Evolutionary conservation across 176 grass and related monocot species (phyloP), one percentile per base, ranked within the genome.

Genomic region (Cenchrus purpureus): DNA sequence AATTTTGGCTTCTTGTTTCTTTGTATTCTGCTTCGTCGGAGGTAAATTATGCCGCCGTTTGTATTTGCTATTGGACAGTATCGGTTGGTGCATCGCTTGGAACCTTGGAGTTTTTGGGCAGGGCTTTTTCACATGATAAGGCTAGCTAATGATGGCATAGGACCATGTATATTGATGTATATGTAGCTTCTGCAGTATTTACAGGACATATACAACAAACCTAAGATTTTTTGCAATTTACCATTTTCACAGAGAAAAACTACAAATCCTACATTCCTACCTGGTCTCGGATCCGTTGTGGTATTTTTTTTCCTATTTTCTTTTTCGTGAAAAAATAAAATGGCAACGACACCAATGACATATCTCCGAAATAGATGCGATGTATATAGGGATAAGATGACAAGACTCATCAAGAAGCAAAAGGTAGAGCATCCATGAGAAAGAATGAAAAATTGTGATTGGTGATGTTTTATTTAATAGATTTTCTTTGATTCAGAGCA

Each of bases 71-170:
- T 73, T 83, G 60, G 48, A 43, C 64, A 25, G 7, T 48, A 59
- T 70, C 51, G 42, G 49, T 48, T 56, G 66, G 73, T 68, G 42
- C 56, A 85, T 82, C 67, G 48, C 67, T 83, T 90, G 84, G 31
- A 83, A 6, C 68, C 74, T 69, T 87, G 79, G 68, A 73, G 34
- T 62, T 79, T 87, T 2, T 61, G 12, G 54, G n/a, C 34, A 64
- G 16, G 42, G 65, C 14, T 74, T 71, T 25, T 32, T 64, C 80
- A 86, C 71, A 85, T 83, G 84, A 60, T 45, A 87, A 28, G 74
- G 51, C 42, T 52, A 79, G 58, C 51, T 52, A 79, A 83, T 90
- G 50, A 87, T 87, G 45, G 73, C 82, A 82, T 45, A 51, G 65
- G 79, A 90, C 79, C 55, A 82, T 82, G 14, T 32, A 59, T 63